Percentiles rank a stretch among this genome's conserved stretches.
These are phyloP conservation scores for Prunus salicina DNA, from an alignment of 306 rosid genomes.

Conservation along the genomic window DNA sequence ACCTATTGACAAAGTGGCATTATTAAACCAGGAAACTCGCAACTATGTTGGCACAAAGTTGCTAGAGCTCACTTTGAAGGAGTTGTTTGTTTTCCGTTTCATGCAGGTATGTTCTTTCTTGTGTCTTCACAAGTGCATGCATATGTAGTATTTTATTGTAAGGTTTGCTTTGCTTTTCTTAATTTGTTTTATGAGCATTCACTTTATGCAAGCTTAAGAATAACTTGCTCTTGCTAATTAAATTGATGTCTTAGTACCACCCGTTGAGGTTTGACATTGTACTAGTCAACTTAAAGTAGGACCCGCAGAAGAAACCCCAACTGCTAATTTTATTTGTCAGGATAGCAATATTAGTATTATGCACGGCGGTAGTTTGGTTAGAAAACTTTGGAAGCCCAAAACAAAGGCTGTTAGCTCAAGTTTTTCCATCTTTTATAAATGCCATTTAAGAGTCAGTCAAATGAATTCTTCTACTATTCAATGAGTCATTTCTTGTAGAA, in stretches of 20 bases:
- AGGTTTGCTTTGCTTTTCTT: conserved; percentile 9
- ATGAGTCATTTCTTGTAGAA: too few species aligned
- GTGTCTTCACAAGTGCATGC: background rate
- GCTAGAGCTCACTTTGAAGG: conserved; percentile 81
- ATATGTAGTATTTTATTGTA: conserved; percentile 6
- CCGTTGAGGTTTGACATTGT: conserved; percentile 1
- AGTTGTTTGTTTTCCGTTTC: conserved; percentile 73
- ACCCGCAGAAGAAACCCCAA: background rate
- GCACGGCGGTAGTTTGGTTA: background rate
- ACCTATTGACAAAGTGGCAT: conserved; percentile 87
- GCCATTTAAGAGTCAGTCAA: background rate
- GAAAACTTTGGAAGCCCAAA: background rate
- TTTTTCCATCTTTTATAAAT: background rate
- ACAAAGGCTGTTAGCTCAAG: background rate
- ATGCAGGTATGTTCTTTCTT: conserved; percentile 72
- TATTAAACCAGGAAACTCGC: conserved; percentile 79
- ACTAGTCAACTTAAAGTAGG: background rate
- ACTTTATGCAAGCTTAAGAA: background rate
- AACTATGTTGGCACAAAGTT: conserved; percentile 78
- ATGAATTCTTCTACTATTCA: background rate
- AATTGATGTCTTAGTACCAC: background rate
- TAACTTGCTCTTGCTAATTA: background rate
- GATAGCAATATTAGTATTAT: background rate
- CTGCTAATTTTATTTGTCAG: background rate
- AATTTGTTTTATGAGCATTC: background rate